A percentile compares a stretch with the other conserved stretches of the same genome.
phyloP scores from a whole-genome alignment of 257 asterid genomes.

The Misopates orontium region DNA sequence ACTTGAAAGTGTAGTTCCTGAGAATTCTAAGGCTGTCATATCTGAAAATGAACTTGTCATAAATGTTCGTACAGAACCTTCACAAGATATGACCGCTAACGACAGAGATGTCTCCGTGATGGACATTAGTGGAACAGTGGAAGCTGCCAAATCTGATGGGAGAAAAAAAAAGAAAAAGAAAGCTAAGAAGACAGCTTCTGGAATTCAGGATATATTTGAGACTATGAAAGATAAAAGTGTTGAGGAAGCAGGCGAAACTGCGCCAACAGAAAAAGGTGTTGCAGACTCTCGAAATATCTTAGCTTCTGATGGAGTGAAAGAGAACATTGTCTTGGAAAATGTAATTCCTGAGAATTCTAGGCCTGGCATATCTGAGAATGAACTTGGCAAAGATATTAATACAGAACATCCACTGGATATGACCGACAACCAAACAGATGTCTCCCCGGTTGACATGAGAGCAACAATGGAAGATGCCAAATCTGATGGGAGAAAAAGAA shows the following conservation, averaged over 20 bases:
- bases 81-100: neutral
- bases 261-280: neutral
- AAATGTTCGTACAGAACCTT: neutral
- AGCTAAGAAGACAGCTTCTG: neutral
- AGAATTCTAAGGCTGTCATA: neutral
- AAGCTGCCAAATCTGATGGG: neutral
- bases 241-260: neutral
- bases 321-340: conserved; percentile 12
- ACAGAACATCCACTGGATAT: conserved; percentile 26
- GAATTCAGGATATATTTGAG: neutral
- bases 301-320: conserved; percentile 21
- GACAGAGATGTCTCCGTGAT: neutral
- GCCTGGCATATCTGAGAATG: conserved; percentile 3
- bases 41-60: neutral
- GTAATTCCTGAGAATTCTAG: neutral
- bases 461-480: conserved; percentile 32
- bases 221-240: neutral
- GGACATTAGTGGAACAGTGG: neutral
- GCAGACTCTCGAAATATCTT: conserved; percentile 6
- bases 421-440: conserved; percentile 25
- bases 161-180: neutral
- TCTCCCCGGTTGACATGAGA: conserved; percentile 26
- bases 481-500: conserved; percentile 39
- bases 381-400: conserved; percentile 20
- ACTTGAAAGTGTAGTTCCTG: too few species aligned